Evolutionary conservation across 257 asterid genomes (phyloP).

Genomic region (Solanum raphanifolium): DNA sequence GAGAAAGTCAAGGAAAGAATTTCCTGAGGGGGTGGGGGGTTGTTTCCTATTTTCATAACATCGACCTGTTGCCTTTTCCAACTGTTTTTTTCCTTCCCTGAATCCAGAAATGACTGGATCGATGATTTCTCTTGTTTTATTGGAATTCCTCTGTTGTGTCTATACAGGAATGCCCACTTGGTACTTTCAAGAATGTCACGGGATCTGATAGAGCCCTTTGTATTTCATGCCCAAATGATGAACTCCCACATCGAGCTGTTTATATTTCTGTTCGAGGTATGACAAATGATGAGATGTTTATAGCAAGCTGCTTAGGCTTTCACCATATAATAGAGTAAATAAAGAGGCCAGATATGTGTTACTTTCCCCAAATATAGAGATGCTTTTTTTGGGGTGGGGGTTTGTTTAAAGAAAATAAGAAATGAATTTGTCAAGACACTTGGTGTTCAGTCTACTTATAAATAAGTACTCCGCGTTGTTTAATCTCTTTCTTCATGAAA

Average conservation of each 20-base stretch:
- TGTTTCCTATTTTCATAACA: background rate
- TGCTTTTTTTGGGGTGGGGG: background rate
- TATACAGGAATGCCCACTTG: slow-evolving; percentile 85
- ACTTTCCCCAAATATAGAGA: background rate
- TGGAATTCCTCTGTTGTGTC: slow-evolving; percentile 5
- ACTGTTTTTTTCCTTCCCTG: background rate
- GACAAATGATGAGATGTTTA: background rate
- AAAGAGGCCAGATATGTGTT: background rate
- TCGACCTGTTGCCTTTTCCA: background rate
- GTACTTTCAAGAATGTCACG: slow-evolving; percentile 83
- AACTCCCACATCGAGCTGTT: slow-evolving; percentile 81
- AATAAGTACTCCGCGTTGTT: background rate
- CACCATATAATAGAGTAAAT: background rate
- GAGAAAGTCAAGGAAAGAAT: background rate
- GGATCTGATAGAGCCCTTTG: slow-evolving; percentile 85
- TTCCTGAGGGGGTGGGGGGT: background rate
- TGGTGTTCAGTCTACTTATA: background rate
- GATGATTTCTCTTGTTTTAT: background rate
- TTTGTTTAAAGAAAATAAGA: background rate
- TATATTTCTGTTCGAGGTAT: slow-evolving; percentile 79
- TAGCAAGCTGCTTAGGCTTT: background rate
- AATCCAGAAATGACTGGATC: background rate
- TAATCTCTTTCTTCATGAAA: background rate
- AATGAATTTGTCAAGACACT: background rate
- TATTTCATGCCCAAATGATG: slow-evolving; percentile 62